These are phyloP conservation scores for Globisporangium megalacanthum DNA, from an alignment of 352 stramenopile genomes.

Conservation along the genomic window DNA sequence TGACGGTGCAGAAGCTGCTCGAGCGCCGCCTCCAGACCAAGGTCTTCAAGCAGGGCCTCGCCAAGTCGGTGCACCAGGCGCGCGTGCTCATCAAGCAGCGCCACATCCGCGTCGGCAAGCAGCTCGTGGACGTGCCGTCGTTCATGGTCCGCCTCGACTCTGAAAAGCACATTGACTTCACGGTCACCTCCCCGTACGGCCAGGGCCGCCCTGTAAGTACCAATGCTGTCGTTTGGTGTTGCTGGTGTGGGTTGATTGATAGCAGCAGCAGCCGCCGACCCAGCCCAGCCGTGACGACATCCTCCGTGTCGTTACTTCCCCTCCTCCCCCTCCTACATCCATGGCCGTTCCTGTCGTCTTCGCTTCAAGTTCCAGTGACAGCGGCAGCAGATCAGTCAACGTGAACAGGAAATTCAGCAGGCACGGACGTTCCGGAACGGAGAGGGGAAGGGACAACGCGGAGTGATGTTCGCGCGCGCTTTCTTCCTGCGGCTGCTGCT, in stretches of 20 bases:
- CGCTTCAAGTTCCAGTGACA: neutral
- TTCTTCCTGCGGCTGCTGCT: neutral
- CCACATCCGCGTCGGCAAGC: slow-evolving; percentile 99
- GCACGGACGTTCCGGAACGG: too few species aligned
- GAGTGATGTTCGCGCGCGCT: too few species aligned
- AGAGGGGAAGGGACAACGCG: too few species aligned
- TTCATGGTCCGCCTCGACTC: slow-evolving; percentile 99
- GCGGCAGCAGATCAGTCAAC: neutral
- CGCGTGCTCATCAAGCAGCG: slow-evolving; percentile 99
- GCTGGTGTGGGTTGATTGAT: neutral
- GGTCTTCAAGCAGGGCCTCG: slow-evolving; percentile 98
- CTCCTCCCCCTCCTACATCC: too few species aligned
- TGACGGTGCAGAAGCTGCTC: slow-evolving; percentile 99
- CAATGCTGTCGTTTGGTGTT: neutral
- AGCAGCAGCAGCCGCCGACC: neutral
- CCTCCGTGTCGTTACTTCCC: too few species aligned
- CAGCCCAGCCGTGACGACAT: neutral
- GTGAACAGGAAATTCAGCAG: neutral
- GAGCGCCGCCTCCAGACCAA: slow-evolving; percentile 98
- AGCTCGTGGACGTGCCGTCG: slow-evolving; percentile 98
- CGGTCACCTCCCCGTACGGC: slow-evolving; percentile 96
- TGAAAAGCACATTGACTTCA: slow-evolving; percentile 99
- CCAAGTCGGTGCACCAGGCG: slow-evolving; percentile 99
- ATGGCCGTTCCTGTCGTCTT: too few species aligned
- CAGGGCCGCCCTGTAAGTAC: slow-evolving; percentile 88